Evolutionary conservation across 164 flowering plant species (phyloP).

Genomic region (Buxus sempervirens): DNA sequence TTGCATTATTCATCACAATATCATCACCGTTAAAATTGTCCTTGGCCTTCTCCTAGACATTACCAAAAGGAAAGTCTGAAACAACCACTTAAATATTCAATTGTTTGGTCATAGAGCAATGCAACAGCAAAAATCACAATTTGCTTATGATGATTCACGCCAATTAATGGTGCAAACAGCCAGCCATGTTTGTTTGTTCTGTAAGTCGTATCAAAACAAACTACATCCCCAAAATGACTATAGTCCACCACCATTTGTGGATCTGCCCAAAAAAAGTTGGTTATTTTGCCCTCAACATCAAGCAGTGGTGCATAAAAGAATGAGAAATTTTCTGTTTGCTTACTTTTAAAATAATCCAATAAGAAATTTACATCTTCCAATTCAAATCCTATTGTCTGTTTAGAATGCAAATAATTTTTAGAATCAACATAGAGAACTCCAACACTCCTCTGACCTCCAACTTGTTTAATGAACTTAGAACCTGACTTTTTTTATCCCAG

Average conservation of each 20-base stretch:
- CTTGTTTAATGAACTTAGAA: too few relatives aligned
- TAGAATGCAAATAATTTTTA: slow-evolving; percentile 14
- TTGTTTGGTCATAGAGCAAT: slow-evolving; percentile 32
- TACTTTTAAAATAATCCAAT: slow-evolving; percentile 26
- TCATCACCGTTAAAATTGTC: slow-evolving; percentile 35
- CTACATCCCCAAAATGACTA: too few relatives aligned
- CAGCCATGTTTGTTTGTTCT: slow-evolving; percentile 17
- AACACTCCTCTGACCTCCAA: slow-evolving; percentile 13
- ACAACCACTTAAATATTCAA: slow-evolving; percentile 27
- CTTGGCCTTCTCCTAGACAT: slow-evolving; percentile 31
- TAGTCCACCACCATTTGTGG: slow-evolving; percentile 20
- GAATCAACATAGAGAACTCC: slow-evolving; percentile 13
- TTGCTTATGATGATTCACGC: slow-evolving; percentile 35
- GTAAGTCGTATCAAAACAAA: too few relatives aligned
- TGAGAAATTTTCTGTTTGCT: slow-evolving; percentile 23
- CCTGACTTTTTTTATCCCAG: background rate
- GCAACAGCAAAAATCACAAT: slow-evolving; percentile 28
- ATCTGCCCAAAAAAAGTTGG: slow-evolving; percentile 39
- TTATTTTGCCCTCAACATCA: slow-evolving; percentile 25
- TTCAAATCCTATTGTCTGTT: slow-evolving; percentile 9
- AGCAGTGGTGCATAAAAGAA: slow-evolving; percentile 25
- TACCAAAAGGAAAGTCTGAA: slow-evolving; percentile 25
- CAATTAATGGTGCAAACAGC: slow-evolving; percentile 33
- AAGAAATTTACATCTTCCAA: slow-evolving; percentile 14
- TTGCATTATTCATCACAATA: slow-evolving; percentile 25